Evolutionary conservation across 192 early-diverging fungal genomes (phyloP).

Genomic region (Coemansia sp.): DNA sequence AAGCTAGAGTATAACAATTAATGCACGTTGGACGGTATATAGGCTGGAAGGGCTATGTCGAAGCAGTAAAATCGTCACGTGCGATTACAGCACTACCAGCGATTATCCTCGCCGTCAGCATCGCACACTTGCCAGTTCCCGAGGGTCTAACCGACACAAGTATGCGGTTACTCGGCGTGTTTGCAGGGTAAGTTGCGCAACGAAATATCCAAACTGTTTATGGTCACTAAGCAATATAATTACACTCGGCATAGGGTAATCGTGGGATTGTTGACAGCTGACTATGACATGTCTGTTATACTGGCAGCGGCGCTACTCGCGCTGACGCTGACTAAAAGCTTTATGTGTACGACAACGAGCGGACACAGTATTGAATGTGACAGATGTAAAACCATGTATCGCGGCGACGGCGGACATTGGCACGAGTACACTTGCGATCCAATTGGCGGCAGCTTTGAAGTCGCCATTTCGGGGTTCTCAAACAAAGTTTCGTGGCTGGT

Average conservation of each 20-base stretch:
- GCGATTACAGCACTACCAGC: slow-evolving; percentile 38
- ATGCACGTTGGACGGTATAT: slow-evolving; percentile 5
- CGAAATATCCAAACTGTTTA: background rate
- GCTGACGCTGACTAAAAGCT: slow-evolving; percentile 60
- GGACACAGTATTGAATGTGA: slow-evolving; percentile 55
- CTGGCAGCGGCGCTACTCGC: slow-evolving; percentile 55
- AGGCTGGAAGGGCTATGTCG: slow-evolving; percentile 44
- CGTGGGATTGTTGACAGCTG: slow-evolving; percentile 54
- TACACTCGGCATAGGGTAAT: slow-evolving; percentile 28
- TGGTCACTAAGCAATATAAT: slow-evolving; percentile 12
- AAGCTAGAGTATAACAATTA: background rate
- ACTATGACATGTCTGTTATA: slow-evolving; percentile 56
- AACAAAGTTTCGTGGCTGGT: slow-evolving; percentile 68
- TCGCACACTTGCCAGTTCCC: slow-evolving; percentile 38
- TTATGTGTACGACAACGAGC: slow-evolving; percentile 57
- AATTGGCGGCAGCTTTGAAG: slow-evolving; percentile 58
- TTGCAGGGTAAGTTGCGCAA: slow-evolving; percentile 22
- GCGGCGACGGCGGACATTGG: slow-evolving; percentile 27
- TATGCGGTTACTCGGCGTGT: slow-evolving; percentile 50
- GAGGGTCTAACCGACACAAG: slow-evolving; percentile 28
- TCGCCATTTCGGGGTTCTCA: slow-evolving; percentile 61
- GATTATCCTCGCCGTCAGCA: slow-evolving; percentile 19
- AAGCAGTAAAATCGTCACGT: slow-evolving; percentile 20
- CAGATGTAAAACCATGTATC: slow-evolving; percentile 46
- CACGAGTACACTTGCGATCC: slow-evolving; percentile 59